A percentile compares a stretch with the other conserved stretches of the same genome.
Conservation (phyloP, 257 asterid genomes). For the Vinca minor region DNA sequence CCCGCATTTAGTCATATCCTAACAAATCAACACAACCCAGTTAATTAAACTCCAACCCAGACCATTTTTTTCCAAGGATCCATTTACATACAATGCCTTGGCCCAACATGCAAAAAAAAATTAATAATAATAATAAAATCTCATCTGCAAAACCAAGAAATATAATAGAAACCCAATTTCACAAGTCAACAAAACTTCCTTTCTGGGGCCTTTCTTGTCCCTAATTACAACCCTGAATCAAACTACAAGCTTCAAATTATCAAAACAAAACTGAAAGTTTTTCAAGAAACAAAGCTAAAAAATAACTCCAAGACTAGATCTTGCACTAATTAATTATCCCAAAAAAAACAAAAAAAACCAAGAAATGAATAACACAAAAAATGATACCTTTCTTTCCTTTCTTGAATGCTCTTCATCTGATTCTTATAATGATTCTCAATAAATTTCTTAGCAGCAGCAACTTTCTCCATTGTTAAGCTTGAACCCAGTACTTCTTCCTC, state of each 20-base stretch:
- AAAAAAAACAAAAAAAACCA: neutral
- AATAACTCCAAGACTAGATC: constrained; percentile 16
- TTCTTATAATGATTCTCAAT: constrained; percentile 95
- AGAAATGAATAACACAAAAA: neutral
- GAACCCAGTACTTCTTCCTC: constrained; percentile 80
- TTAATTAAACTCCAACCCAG: neutral
- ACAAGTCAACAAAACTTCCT: constrained; percentile 6
- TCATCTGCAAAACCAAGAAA: constrained; percentile 3
- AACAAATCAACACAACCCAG: neutral
- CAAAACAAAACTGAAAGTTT: constrained; percentile 1
- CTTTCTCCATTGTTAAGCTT: constrained; percentile 91
- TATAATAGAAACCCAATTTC: neutral
- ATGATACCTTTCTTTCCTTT: constrained; percentile 86
- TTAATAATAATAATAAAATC: no score
- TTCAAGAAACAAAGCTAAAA: constrained; percentile 9
- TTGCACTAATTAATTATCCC: neutral
- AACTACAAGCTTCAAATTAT: neutral
- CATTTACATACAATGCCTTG: neutral
- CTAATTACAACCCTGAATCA: neutral
- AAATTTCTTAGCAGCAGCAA: constrained; percentile 96
- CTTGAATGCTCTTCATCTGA: constrained; percentile 94
- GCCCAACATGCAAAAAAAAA: no score
- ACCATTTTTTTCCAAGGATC: neutral
- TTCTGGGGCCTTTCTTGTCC: neutral
- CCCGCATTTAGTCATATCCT: no score